Evolutionary conservation across 768 basidiomycete genomes (phyloP), one percentile per base, ranked within the genome.

Genomic region (Cyclocybe cylindracea): DNA sequence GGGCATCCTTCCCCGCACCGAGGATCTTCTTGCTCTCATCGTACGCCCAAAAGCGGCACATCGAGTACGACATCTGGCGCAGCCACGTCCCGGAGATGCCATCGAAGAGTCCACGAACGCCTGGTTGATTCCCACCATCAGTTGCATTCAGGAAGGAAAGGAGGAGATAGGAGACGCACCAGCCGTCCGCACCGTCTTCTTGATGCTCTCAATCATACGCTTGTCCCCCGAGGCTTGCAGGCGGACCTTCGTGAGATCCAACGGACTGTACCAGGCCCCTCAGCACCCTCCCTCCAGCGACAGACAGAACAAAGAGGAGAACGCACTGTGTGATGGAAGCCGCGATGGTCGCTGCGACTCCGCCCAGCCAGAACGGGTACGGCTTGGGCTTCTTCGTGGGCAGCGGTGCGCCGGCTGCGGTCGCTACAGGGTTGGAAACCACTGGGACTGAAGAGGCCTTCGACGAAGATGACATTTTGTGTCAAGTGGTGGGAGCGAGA

Each of bases 11-110:
- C 33, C 82, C 82, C 8, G 88, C 87, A 16, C 89, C 89, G 0
- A 94, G 61, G 6, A 87, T 57, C 74, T 87, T 91, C 78, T 94
- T 95, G 66, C 87, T 90, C 73, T 91, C 88, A 56, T 94, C 92
- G 67, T 94, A 93, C 11, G 89, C 91, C 84, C 91, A 94, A 75
- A 94, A 95, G n/a, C 92, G 79, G 67, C 90, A 92, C 66, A 94
- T 75, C 39, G 89, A 92, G 71, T 95, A 95, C 33, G 86, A 89
- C 91, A 94, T 92, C 71, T 96, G 93, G 29, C 93, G 82, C 69
- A 96, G 70, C 84, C 91, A 87, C 24, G 93, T 96, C 31, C 92
- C 93, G 2, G 86, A 76, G 53, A 94, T 91, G 13, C 93, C 93
- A 64, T 94, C 93, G 62, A 83, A 92, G 43, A 94, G 76, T 2